A percentile compares a stretch with the other conserved stretches of the same genome.
These are phyloP conservation scores for Dalbergia oliveri DNA, from an alignment of 306 rosid species.

Conservation along the genomic window DNA sequence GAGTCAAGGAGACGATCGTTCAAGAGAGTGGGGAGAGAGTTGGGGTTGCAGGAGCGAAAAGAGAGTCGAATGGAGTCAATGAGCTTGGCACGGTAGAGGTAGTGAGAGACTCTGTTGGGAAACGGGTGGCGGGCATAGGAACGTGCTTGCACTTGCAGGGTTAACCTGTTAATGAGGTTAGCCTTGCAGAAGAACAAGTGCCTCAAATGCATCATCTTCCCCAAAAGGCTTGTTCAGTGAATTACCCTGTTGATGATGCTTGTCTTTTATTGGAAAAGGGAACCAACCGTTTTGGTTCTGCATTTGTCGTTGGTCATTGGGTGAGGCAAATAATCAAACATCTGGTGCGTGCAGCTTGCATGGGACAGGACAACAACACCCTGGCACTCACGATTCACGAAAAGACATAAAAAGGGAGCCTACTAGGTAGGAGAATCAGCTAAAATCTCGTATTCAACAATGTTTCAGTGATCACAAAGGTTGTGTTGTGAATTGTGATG, in stretches of 20 bases:
- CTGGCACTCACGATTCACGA: neutral
- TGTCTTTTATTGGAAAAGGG: neutral
- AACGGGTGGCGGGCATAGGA: constrained; percentile 66
- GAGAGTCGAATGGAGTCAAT: constrained; percentile 76
- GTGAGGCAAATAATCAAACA: constrained; percentile 55
- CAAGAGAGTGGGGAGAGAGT: constrained; percentile 56
- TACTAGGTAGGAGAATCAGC: neutral
- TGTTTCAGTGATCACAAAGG: neutral
- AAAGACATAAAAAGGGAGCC: neutral
- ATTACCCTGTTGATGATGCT: too few species aligned
- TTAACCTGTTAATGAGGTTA: constrained; percentile 42
- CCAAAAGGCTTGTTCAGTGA: neutral
- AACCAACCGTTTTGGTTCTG: neutral
- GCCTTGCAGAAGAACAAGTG: constrained; percentile 36
- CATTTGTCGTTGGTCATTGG: neutral
- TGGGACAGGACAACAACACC: neutral
- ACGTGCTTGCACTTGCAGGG: constrained; percentile 52
- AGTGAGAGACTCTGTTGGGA: constrained; percentile 72
- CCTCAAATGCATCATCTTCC: constrained; percentile 46
- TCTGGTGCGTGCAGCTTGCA: constrained; percentile 29
- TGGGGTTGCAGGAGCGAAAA: constrained; percentile 60
- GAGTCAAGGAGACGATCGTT: constrained; percentile 68
- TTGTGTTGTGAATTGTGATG: neutral
- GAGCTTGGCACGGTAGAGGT: constrained; percentile 80
- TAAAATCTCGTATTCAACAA: neutral